Conservation (phyloP, 148 eudicot genomes). For the Nepenthes gracilis region DNA sequence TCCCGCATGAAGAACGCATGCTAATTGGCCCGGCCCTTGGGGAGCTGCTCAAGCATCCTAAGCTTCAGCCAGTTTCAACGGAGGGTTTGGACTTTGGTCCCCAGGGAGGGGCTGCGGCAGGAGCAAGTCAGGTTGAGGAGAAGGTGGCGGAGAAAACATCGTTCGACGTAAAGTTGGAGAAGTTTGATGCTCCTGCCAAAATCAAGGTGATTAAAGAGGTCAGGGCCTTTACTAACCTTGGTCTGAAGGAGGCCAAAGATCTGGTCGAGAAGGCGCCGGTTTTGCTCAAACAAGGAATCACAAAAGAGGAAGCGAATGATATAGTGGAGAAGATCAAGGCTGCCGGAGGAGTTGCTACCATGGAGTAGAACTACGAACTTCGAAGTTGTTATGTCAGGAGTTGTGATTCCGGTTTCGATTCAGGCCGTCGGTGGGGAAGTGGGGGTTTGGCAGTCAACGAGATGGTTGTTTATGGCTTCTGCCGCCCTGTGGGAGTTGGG, state of each 20-base stretch:
- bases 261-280: slow-evolving; percentile 72
- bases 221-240: slow-evolving; percentile 62
- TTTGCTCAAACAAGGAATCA: slow-evolving; percentile 67
- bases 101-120: slow-evolving; percentile 27
- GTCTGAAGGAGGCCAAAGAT: slow-evolving; percentile 84
- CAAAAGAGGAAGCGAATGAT: slow-evolving; percentile 76
- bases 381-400: too few relatives aligned
- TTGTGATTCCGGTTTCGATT: too few relatives aligned
- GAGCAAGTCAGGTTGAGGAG: slow-evolving; percentile 55
- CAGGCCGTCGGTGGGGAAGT: too few relatives aligned
- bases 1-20: slow-evolving; percentile 61
- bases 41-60: slow-evolving; percentile 50
- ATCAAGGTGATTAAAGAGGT: slow-evolving; percentile 93
- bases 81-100: slow-evolving; percentile 60
- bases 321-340: slow-evolving; percentile 73
- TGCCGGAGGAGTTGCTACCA: slow-evolving; percentile 72
- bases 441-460: too few relatives aligned
- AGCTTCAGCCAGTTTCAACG: slow-evolving; percentile 48
- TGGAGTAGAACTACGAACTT: slow-evolving; percentile 20
- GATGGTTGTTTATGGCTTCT: too few relatives aligned
- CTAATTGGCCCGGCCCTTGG: slow-evolving; percentile 60
- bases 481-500: too few relatives aligned
- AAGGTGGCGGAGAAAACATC: slow-evolving; percentile 63
- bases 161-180: slow-evolving; percentile 77
- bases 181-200: slow-evolving; percentile 72